Percentiles rank a stretch among this genome's conserved stretches.
These are phyloP conservation scores for Phytopythium delawarense DNA, from an alignment of 352 stramenopile species.

Conservation along the genomic window DNA sequence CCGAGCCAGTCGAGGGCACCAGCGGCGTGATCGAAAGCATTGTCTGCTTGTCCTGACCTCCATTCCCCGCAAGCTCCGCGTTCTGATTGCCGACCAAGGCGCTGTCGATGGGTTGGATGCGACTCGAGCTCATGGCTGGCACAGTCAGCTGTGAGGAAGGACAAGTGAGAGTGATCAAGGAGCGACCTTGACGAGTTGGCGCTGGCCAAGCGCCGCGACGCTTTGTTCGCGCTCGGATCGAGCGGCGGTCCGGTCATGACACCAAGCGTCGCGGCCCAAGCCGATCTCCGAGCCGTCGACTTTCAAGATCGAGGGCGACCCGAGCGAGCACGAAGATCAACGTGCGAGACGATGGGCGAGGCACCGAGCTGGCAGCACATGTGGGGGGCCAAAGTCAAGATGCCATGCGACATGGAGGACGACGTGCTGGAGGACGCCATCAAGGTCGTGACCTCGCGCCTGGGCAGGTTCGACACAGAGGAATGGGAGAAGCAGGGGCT, in stretches of 20 bases:
- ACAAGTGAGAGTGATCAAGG: not conserved
- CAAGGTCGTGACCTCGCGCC: conserved; percentile 33
- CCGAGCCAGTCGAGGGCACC: conserved; percentile 3
- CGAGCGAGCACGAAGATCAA: not conserved
- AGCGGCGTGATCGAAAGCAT: conserved; percentile 1
- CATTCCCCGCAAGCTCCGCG: not conserved
- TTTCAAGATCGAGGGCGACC: not conserved
- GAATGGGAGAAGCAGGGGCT: conserved; percentile 83
- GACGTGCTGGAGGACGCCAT: conserved; percentile 85
- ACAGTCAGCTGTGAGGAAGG: not conserved
- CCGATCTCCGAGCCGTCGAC: too few species aligned
- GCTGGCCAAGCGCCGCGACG: not conserved
- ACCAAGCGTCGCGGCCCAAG: not conserved
- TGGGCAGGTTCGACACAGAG: conserved; percentile 72
- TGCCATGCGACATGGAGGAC: conserved; percentile 88
- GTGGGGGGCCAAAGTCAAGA: conserved; percentile 86
- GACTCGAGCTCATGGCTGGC: not conserved
- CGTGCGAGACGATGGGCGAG: conserved; percentile 18
- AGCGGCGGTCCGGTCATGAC: not conserved
- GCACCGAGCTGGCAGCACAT: conserved; percentile 84
- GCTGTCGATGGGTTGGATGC: conserved; percentile 4
- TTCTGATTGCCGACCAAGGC: conserved; percentile 2
- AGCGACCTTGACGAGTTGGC: not conserved
- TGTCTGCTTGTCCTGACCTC: not conserved
- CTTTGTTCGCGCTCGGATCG: not conserved